Conservation (phyloP, 805 yeast genomes). For the Candida adriatica region DNA sequence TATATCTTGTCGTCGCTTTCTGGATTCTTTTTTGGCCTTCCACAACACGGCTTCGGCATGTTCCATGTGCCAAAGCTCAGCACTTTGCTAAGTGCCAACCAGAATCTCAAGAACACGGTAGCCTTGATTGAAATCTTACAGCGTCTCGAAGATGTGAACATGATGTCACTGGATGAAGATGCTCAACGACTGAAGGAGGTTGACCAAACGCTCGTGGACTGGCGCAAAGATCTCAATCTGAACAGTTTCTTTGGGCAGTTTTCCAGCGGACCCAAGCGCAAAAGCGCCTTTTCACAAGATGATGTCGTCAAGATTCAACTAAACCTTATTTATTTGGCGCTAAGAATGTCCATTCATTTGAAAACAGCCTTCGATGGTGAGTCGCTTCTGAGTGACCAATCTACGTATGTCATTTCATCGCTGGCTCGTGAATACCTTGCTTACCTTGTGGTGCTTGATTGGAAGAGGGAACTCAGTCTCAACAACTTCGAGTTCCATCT, state of each 20-base stretch:
- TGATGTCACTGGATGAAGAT: slow-evolving; percentile 13
- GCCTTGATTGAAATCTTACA: slow-evolving; percentile 27
- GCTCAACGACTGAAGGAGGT: slow-evolving; percentile 18
- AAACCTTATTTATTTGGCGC: slow-evolving; percentile 18
- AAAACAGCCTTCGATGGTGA: slow-evolving; percentile 5
- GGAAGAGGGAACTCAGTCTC: slow-evolving; percentile 16
- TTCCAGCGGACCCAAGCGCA: slow-evolving; percentile 12
- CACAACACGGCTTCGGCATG: slow-evolving; percentile 17
- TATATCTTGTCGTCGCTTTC: slow-evolving; percentile 26
- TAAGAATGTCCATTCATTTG: slow-evolving; percentile 9
- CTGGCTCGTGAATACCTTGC: slow-evolving; percentile 13
- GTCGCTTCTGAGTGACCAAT: slow-evolving; percentile 8
- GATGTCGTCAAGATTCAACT: slow-evolving; percentile 18
- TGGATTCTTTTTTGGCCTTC: slow-evolving; percentile 18
- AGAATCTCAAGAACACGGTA: slow-evolving; percentile 28
- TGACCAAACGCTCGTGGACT: slow-evolving; percentile 9
- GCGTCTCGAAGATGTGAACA: slow-evolving; percentile 10
- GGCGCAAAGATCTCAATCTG: slow-evolving; percentile 13
- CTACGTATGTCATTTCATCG: slow-evolving; percentile 10
- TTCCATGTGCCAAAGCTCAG: slow-evolving; percentile 29
- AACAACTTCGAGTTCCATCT: slow-evolving; percentile 25
- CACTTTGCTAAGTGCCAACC: slow-evolving; percentile 27
- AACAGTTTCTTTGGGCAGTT: slow-evolving; percentile 10
- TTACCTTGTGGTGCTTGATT: slow-evolving; percentile 14
- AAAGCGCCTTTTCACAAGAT: slow-evolving; percentile 13